Percentiles rank a stretch among this genome's conserved stretches.
Conservation (phyloP, 2,329 filamentous ascomycete species). For the Diaporthe aspalathi region DNA sequence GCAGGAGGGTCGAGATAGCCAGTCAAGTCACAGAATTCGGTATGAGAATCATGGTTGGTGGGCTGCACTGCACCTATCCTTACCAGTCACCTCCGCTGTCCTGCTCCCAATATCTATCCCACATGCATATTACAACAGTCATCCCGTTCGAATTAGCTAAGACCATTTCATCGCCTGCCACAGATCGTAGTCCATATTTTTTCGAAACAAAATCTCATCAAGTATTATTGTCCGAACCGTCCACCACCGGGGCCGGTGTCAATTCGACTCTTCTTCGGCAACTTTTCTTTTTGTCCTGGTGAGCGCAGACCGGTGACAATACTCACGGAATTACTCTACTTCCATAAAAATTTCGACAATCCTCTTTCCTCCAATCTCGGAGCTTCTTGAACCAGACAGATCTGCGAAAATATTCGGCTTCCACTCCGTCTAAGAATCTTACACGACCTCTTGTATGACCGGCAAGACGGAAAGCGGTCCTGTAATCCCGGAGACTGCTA, state of each 20-base stretch:
- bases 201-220: slow-evolving; percentile 37
- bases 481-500: slow-evolving; percentile 30
- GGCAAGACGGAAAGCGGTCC: slow-evolving; percentile 32
- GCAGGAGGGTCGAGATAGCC: slow-evolving; percentile 49
- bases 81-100: slow-evolving; percentile 39
- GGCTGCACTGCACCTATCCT: slow-evolving; percentile 51
- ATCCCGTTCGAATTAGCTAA: slow-evolving; percentile 44
- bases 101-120: slow-evolving; percentile 43
- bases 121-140: slow-evolving; percentile 36
- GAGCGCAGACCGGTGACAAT: background rate
- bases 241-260: slow-evolving; percentile 16
- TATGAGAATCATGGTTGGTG: slow-evolving; percentile 54
- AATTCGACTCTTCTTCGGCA: slow-evolving; percentile 16
- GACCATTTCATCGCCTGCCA: slow-evolving; percentile 44
- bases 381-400: slow-evolving; percentile 8
- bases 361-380: slow-evolving; percentile 8
- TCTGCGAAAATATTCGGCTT: slow-evolving; percentile 9
- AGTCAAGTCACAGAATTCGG: slow-evolving; percentile 52
- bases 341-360: background rate
- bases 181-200: slow-evolving; percentile 38
- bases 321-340: background rate
- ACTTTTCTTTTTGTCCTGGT: background rate
- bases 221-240: slow-evolving; percentile 41
- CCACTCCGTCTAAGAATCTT: slow-evolving; percentile 26
- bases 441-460: slow-evolving; percentile 36